Conservation (phyloP, 345 rosid species). For the Capsella bursapastoris region DNA sequence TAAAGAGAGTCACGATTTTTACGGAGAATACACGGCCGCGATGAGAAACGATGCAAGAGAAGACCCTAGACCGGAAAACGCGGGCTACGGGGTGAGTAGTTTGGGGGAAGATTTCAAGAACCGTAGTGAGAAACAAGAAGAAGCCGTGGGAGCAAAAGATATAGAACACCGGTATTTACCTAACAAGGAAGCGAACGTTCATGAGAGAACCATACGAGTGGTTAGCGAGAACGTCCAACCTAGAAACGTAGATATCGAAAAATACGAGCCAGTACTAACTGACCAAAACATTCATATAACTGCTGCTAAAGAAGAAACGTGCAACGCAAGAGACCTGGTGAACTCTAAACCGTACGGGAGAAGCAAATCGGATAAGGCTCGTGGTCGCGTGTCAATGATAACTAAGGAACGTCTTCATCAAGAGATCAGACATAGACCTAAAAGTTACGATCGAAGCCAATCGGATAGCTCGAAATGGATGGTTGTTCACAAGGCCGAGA, state of each 20-base stretch:
- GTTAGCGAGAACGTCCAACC: constrained; percentile 7
- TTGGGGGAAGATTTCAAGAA: constrained; percentile 12
- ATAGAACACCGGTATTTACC: neutral
- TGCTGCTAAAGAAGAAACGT: neutral
- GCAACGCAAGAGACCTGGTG: neutral
- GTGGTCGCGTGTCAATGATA: neutral
- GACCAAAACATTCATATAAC: neutral
- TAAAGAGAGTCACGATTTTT: constrained; percentile 18
- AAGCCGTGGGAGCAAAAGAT: neutral
- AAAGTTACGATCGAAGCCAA: constrained; percentile 21
- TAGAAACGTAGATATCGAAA: neutral
- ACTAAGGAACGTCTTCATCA: constrained; percentile 1
- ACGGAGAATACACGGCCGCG: constrained; percentile 26
- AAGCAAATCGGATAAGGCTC: constrained; percentile 36
- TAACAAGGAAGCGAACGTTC: constrained; percentile 14
- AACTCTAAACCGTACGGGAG: constrained; percentile 27
- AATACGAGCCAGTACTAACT: constrained; percentile 11
- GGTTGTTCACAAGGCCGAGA: constrained; percentile 10
- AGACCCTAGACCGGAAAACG: constrained; percentile 1
- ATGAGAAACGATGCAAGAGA: constrained; percentile 25
- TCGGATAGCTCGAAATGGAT: constrained; percentile 38
- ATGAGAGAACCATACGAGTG: constrained; percentile 4
- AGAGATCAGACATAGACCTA: constrained; percentile 22
- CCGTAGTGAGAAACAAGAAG: constrained; percentile 17
- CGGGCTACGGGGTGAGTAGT: neutral